Percentiles rank a stretch among this genome's conserved stretches.
phyloP scores from a whole-genome alignment of 169 alveolate species.

The Plasmodium fragile region DNA sequence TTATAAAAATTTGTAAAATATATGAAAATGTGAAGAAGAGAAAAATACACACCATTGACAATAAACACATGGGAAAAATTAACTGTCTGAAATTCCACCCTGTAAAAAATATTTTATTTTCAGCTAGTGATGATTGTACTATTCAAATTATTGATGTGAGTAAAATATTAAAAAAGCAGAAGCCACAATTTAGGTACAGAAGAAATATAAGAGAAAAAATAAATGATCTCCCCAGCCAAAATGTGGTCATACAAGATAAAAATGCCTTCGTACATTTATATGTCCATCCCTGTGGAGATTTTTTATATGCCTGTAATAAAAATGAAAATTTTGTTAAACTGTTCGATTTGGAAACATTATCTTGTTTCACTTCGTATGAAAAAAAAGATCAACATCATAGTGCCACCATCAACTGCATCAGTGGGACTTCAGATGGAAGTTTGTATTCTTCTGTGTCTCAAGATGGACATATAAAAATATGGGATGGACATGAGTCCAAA shows the following conservation, averaged over 20 bases:
- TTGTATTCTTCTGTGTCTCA: slow-evolving; percentile 23
- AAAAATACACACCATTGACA: slow-evolving; percentile 15
- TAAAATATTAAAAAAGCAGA: slow-evolving; percentile 32
- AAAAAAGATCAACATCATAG: slow-evolving; percentile 10
- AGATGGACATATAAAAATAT: slow-evolving; percentile 69
- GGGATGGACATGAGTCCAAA: slow-evolving; percentile 84
- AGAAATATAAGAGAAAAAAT: slow-evolving; percentile 11
- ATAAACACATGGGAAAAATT: slow-evolving; percentile 43
- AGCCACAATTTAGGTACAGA: neutral
- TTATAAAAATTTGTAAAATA: slow-evolving; percentile 67
- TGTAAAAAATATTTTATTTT: slow-evolving; percentile 42
- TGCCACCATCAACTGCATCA: slow-evolving; percentile 28
- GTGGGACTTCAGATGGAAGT: slow-evolving; percentile 62
- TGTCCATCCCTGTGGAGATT: slow-evolving; percentile 89
- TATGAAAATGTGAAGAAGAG: slow-evolving; percentile 41
- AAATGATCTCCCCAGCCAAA: slow-evolving; percentile 1
- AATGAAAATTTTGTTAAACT: slow-evolving; percentile 80
- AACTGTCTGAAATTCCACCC: slow-evolving; percentile 60
- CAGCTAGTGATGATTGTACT: slow-evolving; percentile 67
- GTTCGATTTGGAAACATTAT: slow-evolving; percentile 80
- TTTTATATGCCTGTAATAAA: slow-evolving; percentile 81
- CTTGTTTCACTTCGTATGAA: slow-evolving; percentile 73
- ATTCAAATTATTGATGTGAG: slow-evolving; percentile 50
- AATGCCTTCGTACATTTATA: slow-evolving; percentile 45
- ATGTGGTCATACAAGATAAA: slow-evolving; percentile 48